Conservation (phyloP, 495 filamentous ascomycete genomes). For the Baudoinia panamericana region DNA sequence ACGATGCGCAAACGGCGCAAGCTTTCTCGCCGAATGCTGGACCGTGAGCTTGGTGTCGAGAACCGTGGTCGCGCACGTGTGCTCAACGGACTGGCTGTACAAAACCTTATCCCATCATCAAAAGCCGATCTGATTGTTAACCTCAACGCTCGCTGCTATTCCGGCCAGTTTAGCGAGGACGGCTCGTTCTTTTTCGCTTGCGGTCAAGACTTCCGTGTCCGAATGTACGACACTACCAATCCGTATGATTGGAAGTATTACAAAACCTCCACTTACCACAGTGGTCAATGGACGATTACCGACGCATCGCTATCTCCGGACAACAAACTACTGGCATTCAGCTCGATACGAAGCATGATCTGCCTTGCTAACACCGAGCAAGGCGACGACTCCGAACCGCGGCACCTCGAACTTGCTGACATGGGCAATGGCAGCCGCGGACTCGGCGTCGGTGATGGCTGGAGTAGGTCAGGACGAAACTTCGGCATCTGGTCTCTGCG, state of each 20-base stretch:
- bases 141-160: conserved; percentile 74
- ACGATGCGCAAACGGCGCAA: conserved; percentile 43
- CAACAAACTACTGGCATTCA: conserved; percentile 80
- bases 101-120: conserved; percentile 48
- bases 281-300: conserved; percentile 88
- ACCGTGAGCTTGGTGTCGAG: conserved; percentile 63
- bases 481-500: conserved; percentile 69
- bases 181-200: conserved; percentile 97
- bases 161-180: conserved; percentile 90
- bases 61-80: conserved; percentile 37
- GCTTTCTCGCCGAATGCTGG: conserved; percentile 55
- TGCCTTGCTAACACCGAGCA: conserved; percentile 82
- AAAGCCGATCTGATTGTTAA: conserved; percentile 79
- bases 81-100: conserved; percentile 25
- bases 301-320: conserved; percentile 87
- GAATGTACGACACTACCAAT: conserved; percentile 96
- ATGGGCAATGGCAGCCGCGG: conserved; percentile 29
- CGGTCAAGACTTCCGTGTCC: conserved; percentile 81
- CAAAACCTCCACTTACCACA: conserved; percentile 77
- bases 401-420: conserved; percentile 57
- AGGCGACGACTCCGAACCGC: conserved; percentile 61
- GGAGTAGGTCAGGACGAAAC: conserved; percentile 15
- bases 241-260: conserved; percentile 93
- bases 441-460: conserved; percentile 20
- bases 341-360: conserved; percentile 67